Conservation (phyloP, 345 rosid species). For the Murraya paniculata region DNA sequence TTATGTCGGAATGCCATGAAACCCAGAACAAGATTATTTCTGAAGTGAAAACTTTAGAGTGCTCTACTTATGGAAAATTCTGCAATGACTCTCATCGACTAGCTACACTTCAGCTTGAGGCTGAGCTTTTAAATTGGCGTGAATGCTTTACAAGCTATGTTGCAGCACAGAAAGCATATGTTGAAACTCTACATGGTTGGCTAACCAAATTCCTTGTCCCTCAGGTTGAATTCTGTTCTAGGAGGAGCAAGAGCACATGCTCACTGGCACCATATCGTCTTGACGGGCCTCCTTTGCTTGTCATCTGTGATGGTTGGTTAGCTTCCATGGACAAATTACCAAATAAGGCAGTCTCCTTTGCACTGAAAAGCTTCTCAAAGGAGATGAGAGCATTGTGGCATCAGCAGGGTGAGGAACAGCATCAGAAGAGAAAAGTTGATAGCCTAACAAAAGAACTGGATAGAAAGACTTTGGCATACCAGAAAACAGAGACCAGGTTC, state of each 20-base stretch:
- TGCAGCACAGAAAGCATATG: constrained; percentile 55
- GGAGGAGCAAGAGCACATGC: constrained; percentile 26
- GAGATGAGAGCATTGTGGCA: constrained; percentile 57
- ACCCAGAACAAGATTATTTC: constrained; percentile 59
- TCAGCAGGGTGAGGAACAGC: constrained; percentile 66
- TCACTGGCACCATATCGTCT: constrained; percentile 35
- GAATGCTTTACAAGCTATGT: constrained; percentile 48
- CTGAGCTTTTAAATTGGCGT: constrained; percentile 64
- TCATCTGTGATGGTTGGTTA: constrained; percentile 53
- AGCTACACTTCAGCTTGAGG: constrained; percentile 75
- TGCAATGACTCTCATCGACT: constrained; percentile 64
- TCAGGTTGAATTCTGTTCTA: constrained; percentile 54
- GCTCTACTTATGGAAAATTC: constrained; percentile 52
- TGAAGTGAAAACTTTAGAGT: constrained; percentile 57
- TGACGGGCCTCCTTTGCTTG: constrained; percentile 54
- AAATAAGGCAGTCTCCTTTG: constrained; percentile 36
- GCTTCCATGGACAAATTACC: constrained; percentile 48
- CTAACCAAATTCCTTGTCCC: constrained; percentile 61
- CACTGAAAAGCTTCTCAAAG: constrained; percentile 60
- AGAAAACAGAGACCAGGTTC: constrained; percentile 46
- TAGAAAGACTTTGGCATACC: constrained; percentile 38
- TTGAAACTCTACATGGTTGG: constrained; percentile 59
- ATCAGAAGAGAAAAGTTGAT: constrained; percentile 65
- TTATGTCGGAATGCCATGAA: constrained; percentile 69
- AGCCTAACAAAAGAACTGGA: constrained; percentile 58